A percentile compares a stretch with the other conserved stretches of the same genome.
Conservation (phyloP, 495 filamentous ascomycete genomes). For the Podospora comata region DNA sequence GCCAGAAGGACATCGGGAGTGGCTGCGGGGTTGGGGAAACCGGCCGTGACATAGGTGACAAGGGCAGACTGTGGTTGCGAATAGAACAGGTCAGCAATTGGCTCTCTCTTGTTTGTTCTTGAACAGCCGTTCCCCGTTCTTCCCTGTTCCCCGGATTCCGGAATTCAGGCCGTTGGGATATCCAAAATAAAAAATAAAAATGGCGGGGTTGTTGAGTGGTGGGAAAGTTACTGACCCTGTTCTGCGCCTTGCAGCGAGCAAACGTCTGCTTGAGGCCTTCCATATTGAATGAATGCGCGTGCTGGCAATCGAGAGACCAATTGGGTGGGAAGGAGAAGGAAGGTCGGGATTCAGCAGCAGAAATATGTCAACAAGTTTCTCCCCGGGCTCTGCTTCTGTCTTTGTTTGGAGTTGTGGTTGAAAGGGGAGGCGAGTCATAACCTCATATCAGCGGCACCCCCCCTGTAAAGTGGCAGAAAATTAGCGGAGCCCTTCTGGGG, state of each 20-base stretch:
- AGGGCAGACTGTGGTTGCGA: conserved; percentile 57
- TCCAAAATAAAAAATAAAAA: not conserved
- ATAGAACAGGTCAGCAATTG: conserved; percentile 8
- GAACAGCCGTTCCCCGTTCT: not conserved
- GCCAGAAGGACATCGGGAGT: conserved; percentile 80
- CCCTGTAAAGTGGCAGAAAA: not conserved
- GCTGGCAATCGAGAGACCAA: not conserved
- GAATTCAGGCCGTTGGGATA: not conserved
- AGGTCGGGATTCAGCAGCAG: not conserved
- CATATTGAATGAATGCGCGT: conserved; percentile 37
- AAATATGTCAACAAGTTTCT: conserved; percentile 4
- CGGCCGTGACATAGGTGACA: conserved; percentile 94
- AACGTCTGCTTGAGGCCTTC: conserved; percentile 85
- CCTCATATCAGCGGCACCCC: not conserved
- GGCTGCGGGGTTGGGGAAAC: conserved; percentile 79
- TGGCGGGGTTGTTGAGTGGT: conserved; percentile 30
- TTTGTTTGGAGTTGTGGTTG: conserved; percentile 1
- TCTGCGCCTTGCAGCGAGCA: conserved; percentile 76
- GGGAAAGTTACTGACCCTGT: conserved; percentile 48
- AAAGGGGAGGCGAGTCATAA: not conserved
- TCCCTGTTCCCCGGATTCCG: not conserved
- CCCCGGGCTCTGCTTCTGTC: not conserved
- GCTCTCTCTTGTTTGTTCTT: not conserved
- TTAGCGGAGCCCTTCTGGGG: not conserved
- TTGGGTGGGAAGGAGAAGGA: not conserved